These are phyloP conservation scores for Cornus controversa DNA, from an alignment of 148 eudicot species.

Conservation along the genomic window DNA sequence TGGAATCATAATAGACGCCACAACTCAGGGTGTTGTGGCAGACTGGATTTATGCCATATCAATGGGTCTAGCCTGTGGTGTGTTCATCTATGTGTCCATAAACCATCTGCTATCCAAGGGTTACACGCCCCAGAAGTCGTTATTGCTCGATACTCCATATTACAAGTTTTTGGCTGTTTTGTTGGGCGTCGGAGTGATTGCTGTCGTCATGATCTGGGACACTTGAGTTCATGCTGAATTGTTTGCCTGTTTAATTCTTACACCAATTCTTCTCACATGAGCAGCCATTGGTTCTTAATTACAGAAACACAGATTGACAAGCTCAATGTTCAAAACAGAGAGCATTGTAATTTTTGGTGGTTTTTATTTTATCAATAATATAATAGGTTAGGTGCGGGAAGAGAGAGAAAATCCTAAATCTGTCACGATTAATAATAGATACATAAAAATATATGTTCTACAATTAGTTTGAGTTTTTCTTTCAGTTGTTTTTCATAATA, in stretches of 20 bases:
- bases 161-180: conserved; percentile 49
- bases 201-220: conserved; percentile 77
- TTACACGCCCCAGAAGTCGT: conserved; percentile 25
- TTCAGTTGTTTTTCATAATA: no score
- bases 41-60: conserved; percentile 70
- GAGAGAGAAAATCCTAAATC: no score
- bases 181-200: conserved; percentile 58
- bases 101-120: conserved; percentile 62
- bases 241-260: not conserved
- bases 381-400: no score
- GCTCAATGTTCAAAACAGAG: no score
- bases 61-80: conserved; percentile 68
- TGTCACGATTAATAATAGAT: no score
- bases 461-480: no score
- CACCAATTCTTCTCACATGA: not conserved
- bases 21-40: conserved; percentile 49
- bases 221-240: conserved; percentile 22
- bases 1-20: conserved; percentile 56
- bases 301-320: no score
- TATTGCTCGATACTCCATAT: conserved; percentile 34
- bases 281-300: not conserved
- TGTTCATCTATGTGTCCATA: conserved; percentile 58
- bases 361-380: no score
- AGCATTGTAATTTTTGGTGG: no score
- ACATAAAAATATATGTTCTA: no score